Evolutionary conservation across 2,329 filamentous ascomycete species (phyloP), one percentile per base, ranked within the genome.

Genomic region (Sporothrix sp.): DNA sequence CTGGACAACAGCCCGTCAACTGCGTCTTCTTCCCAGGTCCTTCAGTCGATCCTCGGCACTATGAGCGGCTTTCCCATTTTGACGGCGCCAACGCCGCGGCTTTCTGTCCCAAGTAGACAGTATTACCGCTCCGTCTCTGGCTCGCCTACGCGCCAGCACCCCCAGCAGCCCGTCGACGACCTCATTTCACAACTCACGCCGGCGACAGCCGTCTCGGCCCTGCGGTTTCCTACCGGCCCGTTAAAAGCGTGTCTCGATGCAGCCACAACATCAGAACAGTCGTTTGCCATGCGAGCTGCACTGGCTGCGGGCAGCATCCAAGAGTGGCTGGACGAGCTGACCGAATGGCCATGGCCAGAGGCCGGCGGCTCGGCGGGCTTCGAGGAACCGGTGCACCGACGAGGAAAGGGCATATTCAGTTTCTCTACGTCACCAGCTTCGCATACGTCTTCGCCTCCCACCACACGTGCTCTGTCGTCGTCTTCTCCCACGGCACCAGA

Each of bases 301-400:
- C 66, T 81, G 54, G 82, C 84, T 14, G 84, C 84, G 11, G 79
- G 83, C 59, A 81, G 78, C 56, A 79, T 93, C 55, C 76, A 83
- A 64, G 75, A 79, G 60, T 93, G 87, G 86, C 72, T 85, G 23
- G 71, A 78, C n/a, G 87, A 93, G 68, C 71, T 93, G 35, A 68
- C 70, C 39, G 62, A 67, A 39, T 81, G 79, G 80, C 65, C 69
- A 2, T 81, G 81, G 80, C 74, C 78, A 2, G 60, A 67, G 2
- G 60, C 65, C 4, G 54, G 52, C 1, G 72, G 72, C 35, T 71
- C 75, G 2, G 63, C 68, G 1, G 80, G 79, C 7, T 84, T 83
- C 53, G 71, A 77, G 59, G 63, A 67, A 56, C 73, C 75, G 10
- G 40, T 46, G 7, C 28, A 23, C 4, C 30, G 20, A 21, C 21